Conservation (phyloP, 805 yeast genomes). For the Metschnikowia rubicola region DNA sequence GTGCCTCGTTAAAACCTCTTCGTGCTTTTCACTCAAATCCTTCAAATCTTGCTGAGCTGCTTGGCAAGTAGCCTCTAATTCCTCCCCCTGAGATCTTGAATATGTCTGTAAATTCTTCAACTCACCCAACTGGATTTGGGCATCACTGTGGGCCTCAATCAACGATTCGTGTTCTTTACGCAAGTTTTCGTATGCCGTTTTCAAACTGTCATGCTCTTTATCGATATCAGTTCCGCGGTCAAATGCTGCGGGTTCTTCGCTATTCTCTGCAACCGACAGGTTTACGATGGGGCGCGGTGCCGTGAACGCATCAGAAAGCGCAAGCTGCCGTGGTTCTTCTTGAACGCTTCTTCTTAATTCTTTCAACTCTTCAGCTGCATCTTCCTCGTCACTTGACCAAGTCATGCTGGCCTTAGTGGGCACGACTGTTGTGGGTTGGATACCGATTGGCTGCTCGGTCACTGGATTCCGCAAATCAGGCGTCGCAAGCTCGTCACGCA, state of each 20-base stretch:
- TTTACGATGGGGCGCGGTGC: not conserved
- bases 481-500: slow-evolving; percentile 14
- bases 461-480: slow-evolving; percentile 12
- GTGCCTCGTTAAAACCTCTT: slow-evolving; percentile 1
- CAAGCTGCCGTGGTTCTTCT: slow-evolving; percentile 5
- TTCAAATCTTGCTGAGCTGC: slow-evolving; percentile 1
- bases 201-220: slow-evolving; percentile 1
- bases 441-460: slow-evolving; percentile 33
- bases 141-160: slow-evolving; percentile 5
- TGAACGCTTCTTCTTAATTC: not conserved
- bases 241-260: not conserved
- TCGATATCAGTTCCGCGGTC: not conserved
- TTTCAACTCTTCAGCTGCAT: slow-evolving; percentile 21
- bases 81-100: slow-evolving; percentile 16
- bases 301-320: not conserved
- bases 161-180: slow-evolving; percentile 6
- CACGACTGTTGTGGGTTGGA: slow-evolving; percentile 67
- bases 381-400: slow-evolving; percentile 85
- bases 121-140: slow-evolving; percentile 18
- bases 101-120: slow-evolving; percentile 13
- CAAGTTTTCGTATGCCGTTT: slow-evolving; percentile 3
- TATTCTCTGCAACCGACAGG: too few relatives aligned
- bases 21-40: slow-evolving; percentile 1
- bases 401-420: slow-evolving; percentile 82
- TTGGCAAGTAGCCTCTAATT: slow-evolving; percentile 25